phyloP scores from a whole-genome alignment of 768 basidiomycete species.

The Leucocoprinus birnbaumii region DNA sequence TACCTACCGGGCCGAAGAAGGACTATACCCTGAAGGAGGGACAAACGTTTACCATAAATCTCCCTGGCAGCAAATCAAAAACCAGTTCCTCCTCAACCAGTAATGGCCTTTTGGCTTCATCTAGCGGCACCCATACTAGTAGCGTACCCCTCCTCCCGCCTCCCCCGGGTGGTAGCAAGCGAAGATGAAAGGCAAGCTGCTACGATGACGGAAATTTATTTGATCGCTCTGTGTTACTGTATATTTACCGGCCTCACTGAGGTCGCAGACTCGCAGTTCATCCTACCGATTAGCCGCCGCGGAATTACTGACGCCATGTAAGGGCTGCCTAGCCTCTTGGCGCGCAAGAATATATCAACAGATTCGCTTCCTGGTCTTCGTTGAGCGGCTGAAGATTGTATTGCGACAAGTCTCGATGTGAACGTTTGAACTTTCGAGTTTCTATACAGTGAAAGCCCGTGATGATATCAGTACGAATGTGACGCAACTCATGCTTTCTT shows the following conservation, averaged over 20 bases:
- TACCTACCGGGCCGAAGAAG: slow-evolving; percentile 81
- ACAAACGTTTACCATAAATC: slow-evolving; percentile 89
- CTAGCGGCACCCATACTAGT: slow-evolving; percentile 26
- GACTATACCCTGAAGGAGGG: slow-evolving; percentile 94
- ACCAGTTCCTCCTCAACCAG: slow-evolving; percentile 33
- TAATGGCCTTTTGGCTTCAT: slow-evolving; percentile 19
- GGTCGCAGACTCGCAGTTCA: background rate
- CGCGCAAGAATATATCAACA: too few species aligned
- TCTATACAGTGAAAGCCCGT: too few species aligned
- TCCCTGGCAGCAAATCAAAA: slow-evolving; percentile 71
- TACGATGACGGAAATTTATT: too few species aligned
- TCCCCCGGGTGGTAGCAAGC: slow-evolving; percentile 67
- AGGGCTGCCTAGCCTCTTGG: too few species aligned
- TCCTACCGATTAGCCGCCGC: background rate
- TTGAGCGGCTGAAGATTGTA: too few species aligned
- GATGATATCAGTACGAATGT: background rate
- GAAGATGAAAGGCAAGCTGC: slow-evolving; percentile 26
- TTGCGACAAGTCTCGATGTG: background rate
- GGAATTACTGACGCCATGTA: background rate
- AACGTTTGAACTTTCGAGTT: background rate
- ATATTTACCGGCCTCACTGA: too few species aligned
- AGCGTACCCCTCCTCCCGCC: slow-evolving; percentile 76
- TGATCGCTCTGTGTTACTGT: background rate
- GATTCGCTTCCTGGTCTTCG: too few species aligned
- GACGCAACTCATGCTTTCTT: background rate